Conservation (phyloP, 2,329 filamentous ascomycete genomes). For the Colletotrichum euphorbiae region DNA sequence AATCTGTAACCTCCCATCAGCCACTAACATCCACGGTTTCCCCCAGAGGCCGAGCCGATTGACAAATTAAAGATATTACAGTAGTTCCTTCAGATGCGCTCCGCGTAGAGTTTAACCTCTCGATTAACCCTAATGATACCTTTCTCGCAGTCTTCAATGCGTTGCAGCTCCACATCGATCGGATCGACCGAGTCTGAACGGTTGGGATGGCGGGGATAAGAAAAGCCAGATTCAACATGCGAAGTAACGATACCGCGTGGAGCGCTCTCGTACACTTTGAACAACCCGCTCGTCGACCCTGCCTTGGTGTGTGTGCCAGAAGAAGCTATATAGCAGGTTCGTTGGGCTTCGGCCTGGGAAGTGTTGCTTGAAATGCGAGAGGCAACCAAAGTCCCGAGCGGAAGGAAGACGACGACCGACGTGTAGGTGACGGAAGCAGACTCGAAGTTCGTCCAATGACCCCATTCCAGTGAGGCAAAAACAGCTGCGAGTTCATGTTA, state of each 20-base stretch:
- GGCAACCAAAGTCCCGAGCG: slow-evolving; percentile 64
- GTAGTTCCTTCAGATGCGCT: slow-evolving; percentile 42
- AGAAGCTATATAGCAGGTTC: slow-evolving; percentile 31
- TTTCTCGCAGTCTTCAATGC: slow-evolving; percentile 44
- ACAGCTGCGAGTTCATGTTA: slow-evolving; percentile 53
- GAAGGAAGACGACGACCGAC: slow-evolving; percentile 63
- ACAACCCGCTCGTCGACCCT: not conserved
- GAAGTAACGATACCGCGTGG: slow-evolving; percentile 44
- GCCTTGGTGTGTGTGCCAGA: not conserved
- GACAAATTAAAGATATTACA: too few species aligned
- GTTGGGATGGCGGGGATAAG: slow-evolving; percentile 8
- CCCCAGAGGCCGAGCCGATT: too few species aligned
- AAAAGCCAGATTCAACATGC: slow-evolving; percentile 42
- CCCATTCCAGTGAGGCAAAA: slow-evolving; percentile 62
- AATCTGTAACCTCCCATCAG: too few species aligned
- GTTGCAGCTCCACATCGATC: slow-evolving; percentile 49
- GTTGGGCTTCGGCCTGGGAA: slow-evolving; percentile 34
- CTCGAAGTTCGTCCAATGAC: slow-evolving; percentile 58
- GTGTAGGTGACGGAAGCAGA: slow-evolving; percentile 62
- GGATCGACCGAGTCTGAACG: slow-evolving; percentile 42
- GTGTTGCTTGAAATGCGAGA: slow-evolving; percentile 54
- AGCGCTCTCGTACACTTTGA: slow-evolving; percentile 23
- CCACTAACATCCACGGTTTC: too few species aligned
- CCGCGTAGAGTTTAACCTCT: slow-evolving; percentile 48
- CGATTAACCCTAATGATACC: slow-evolving; percentile 46